phyloP scores from a whole-genome alignment of 2,329 filamentous ascomycete species.

The Hypoxylon sp. region DNA sequence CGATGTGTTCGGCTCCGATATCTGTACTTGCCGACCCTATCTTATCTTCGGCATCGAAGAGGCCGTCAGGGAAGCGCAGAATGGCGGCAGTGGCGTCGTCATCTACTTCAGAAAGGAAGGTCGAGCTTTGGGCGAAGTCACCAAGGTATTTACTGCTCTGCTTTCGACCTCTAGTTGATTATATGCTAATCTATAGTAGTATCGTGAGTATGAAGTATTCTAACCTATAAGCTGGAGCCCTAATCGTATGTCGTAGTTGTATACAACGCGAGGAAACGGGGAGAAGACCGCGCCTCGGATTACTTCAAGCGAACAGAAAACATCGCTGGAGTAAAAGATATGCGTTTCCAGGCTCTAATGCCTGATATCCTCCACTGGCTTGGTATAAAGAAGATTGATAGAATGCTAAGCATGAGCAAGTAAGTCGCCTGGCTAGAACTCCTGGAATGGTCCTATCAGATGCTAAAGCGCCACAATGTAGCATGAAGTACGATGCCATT shows the following conservation, averaged over 20 bases:
- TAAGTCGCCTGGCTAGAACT: slow-evolving; percentile 60
- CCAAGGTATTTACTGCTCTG: slow-evolving; percentile 76
- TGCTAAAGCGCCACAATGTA: slow-evolving; percentile 58
- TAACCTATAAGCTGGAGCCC: slow-evolving; percentile 45
- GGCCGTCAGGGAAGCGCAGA: slow-evolving; percentile 96
- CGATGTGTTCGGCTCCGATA: slow-evolving; percentile 97
- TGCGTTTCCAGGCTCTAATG: slow-evolving; percentile 99
- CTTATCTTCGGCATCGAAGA: slow-evolving; percentile 98
- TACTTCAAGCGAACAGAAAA: slow-evolving; percentile 99
- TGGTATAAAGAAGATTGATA: slow-evolving; percentile 97
- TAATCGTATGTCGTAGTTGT: slow-evolving; percentile 63
- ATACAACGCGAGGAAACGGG: slow-evolving; percentile 86
- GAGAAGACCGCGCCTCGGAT: slow-evolving; percentile 84
- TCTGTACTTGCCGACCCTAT: slow-evolving; percentile 96
- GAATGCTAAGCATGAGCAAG: slow-evolving; percentile 99
- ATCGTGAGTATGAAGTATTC: slow-evolving; percentile 60
- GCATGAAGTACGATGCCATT: slow-evolving; percentile 93
- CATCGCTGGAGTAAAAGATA: slow-evolving; percentile 95
- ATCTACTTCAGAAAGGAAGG: slow-evolving; percentile 99
- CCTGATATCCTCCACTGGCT: slow-evolving; percentile 98
- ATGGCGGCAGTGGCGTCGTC: slow-evolving; percentile 92
- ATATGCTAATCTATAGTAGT: slow-evolving; percentile 59
- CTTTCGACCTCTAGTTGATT: slow-evolving; percentile 43
- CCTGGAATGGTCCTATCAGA: slow-evolving; percentile 34
- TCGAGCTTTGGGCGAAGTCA: slow-evolving; percentile 93